Conservation (phyloP, 2,329 filamentous ascomycete genomes). For the Alternaria hordeiaustralica region DNA sequence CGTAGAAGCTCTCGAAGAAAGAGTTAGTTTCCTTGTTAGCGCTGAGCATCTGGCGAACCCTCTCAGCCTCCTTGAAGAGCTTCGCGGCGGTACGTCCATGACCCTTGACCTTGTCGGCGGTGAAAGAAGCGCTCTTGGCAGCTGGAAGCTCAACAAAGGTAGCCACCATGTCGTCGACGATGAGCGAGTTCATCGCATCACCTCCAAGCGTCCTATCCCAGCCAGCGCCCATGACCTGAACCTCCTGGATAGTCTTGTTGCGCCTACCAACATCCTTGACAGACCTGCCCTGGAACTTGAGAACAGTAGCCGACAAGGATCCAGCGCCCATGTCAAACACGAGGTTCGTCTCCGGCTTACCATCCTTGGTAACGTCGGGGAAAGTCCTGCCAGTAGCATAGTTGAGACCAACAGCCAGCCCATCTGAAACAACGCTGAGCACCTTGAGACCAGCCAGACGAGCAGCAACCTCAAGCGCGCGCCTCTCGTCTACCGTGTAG, state of each 20-base stretch:
- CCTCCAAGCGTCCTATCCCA: slow-evolving; percentile 93
- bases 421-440: slow-evolving; percentile 84
- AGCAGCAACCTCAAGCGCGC: slow-evolving; percentile 82
- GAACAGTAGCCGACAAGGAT: slow-evolving; percentile 85
- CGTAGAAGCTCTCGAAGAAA: slow-evolving; percentile 87
- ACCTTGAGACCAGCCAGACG: slow-evolving; percentile 88
- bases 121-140: slow-evolving; percentile 69
- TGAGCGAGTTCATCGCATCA: slow-evolving; percentile 84
- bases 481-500: slow-evolving; percentile 88
- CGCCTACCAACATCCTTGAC: slow-evolving; percentile 92
- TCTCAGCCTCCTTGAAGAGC: slow-evolving; percentile 91
- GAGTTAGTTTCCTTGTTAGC: slow-evolving; percentile 84
- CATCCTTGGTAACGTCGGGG: slow-evolving; percentile 79
- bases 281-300: slow-evolving; percentile 85
- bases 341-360: slow-evolving; percentile 87
- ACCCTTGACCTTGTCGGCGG: slow-evolving; percentile 67
- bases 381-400: slow-evolving; percentile 93
- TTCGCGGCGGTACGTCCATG: slow-evolving; percentile 88
- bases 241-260: slow-evolving; percentile 97
- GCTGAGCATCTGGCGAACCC: slow-evolving; percentile 85
- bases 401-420: slow-evolving; percentile 89
- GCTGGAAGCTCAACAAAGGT: slow-evolving; percentile 73
- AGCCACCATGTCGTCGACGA: slow-evolving; percentile 85
- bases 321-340: slow-evolving; percentile 98
- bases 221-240: slow-evolving; percentile 83